Evolutionary conservation across 345 rosid genomes (phyloP).

Genomic region (Salix purpurea): DNA sequence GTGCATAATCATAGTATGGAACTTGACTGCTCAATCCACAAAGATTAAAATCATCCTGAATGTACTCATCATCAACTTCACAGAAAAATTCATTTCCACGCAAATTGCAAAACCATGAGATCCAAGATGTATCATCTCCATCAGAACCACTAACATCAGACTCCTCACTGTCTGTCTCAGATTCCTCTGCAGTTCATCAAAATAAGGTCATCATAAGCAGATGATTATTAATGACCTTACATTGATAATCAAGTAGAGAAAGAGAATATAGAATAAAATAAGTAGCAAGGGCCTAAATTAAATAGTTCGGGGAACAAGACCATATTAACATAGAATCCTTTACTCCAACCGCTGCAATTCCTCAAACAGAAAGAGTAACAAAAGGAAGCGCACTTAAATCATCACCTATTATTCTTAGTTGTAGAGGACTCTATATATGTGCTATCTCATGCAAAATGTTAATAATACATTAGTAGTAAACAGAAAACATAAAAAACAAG

Average conservation of each 20-base stretch:
- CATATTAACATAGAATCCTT: neutral
- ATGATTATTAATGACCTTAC: neutral
- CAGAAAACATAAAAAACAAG: neutral
- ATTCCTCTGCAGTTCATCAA: constrained; percentile 50
- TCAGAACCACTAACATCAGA: constrained; percentile 88
- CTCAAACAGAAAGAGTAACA: neutral
- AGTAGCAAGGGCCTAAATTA: neutral
- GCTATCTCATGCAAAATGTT: neutral
- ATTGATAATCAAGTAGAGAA: neutral
- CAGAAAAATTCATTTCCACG: constrained; percentile 93
- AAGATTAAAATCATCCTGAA: constrained; percentile 94
- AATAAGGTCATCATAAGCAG: constrained; percentile 10
- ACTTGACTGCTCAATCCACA: constrained; percentile 97
- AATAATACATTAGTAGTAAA: neutral
- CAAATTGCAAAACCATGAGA: constrained; percentile 97
- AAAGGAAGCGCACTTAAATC: neutral
- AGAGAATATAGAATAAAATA: neutral
- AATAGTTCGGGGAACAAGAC: neutral
- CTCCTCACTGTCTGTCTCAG: constrained; percentile 76
- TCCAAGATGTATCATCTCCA: constrained; percentile 93
- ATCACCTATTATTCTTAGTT: neutral
- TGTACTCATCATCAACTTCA: constrained; percentile 95
- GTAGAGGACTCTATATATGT: neutral
- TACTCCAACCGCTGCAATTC: neutral
- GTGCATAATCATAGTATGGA: constrained; percentile 90